Evolutionary conservation across 179 eudicot genomes (phyloP), one percentile per base, ranked within the genome.

Genomic region (Beta macrorhiza): DNA sequence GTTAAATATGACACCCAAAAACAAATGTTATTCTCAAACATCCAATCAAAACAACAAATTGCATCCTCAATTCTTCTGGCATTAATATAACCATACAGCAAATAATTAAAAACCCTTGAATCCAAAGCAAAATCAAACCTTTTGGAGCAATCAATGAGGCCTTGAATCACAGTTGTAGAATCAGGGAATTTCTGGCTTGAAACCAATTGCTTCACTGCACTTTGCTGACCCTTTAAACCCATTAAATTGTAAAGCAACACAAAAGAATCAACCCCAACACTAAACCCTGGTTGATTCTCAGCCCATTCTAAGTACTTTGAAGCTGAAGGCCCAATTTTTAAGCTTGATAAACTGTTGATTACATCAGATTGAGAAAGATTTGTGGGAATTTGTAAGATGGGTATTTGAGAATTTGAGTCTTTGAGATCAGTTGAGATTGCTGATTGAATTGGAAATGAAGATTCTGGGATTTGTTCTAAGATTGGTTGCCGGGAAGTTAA

Each of bases 191-290:
- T 80, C 72, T 85, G 74, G 52, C 72, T 80, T 4, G 74, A 83
- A 76, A 85, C 84, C 64, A 80, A 85, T 51, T 71, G 29, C 22
- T 85, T 87, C 20, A 90, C 74, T 44, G 59, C 81, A 80, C 19
- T 5, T 37, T 61, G 62, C 19, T 74, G 73, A 57, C 25, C 69
- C 20, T 61, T 37, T 5, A 79, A 89, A 69, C 83, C 87, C 74
- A 82, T 63, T 72, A 92, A 84, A 75, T 90, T 89, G 72, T 89
- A 90, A 75, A 94, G 78, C 79, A 92, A 69, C 29, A 90, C 83
- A 85, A 89, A 81, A 37, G 91, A 85, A 22, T 88, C 95, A 82
- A 74, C 13, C 14, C 45, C 81, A 2, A 72, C 75, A 42, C 68
- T 58, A 75, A 83, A 83, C 58, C 87, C 89, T 1, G 79, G 81